A percentile compares a stretch with the other conserved stretches of the same genome.
phyloP scores from a whole-genome alignment of 2,329 filamentous ascomycete species.

The Pyrenophora teres region DNA sequence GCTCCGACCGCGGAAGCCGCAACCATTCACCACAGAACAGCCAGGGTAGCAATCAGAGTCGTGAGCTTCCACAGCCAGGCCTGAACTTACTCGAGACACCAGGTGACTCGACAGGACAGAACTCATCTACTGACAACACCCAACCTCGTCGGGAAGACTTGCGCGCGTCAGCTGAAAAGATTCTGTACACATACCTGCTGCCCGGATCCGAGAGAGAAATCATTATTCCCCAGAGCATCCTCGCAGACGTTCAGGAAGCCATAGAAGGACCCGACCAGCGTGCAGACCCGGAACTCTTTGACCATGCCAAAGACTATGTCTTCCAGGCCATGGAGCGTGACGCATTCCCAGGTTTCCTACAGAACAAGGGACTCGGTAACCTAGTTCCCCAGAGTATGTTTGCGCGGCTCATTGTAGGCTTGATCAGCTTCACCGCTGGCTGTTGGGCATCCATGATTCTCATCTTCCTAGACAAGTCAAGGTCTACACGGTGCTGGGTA shows the following conservation, averaged over 20 bases:
- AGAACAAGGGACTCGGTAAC: constrained; percentile 94
- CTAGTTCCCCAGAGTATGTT: constrained; percentile 90
- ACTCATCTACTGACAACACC: constrained; percentile 40
- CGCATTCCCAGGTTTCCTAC: constrained; percentile 95
- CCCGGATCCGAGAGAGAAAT: constrained; percentile 97
- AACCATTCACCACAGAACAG: constrained; percentile 56
- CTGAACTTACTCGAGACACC: constrained; percentile 70
- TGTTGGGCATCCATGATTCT: constrained; percentile 95
- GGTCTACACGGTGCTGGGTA: constrained; percentile 82
- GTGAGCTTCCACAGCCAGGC: constrained; percentile 60
- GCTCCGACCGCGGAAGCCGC: constrained; percentile 58
- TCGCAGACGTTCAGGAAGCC: constrained; percentile 79
- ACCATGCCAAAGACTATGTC: constrained; percentile 97
- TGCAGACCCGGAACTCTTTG: constrained; percentile 96
- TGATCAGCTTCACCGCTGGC: constrained; percentile 84
- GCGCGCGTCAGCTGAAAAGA: constrained; percentile 92
- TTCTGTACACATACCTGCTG: constrained; percentile 95
- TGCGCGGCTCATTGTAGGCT: constrained; percentile 80
- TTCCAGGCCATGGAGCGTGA: constrained; percentile 99
- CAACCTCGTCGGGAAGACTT: constrained; percentile 71
- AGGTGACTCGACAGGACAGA: constrained; percentile 50
- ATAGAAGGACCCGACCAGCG: constrained; percentile 84
- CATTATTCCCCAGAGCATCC: constrained; percentile 84
- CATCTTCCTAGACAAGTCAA: constrained; percentile 82
- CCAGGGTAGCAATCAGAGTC: constrained; percentile 57